Evolutionary conservation across 257 asterid species (phyloP), one percentile per base, ranked within the genome.

Genomic region (Datura wrightii): DNA sequence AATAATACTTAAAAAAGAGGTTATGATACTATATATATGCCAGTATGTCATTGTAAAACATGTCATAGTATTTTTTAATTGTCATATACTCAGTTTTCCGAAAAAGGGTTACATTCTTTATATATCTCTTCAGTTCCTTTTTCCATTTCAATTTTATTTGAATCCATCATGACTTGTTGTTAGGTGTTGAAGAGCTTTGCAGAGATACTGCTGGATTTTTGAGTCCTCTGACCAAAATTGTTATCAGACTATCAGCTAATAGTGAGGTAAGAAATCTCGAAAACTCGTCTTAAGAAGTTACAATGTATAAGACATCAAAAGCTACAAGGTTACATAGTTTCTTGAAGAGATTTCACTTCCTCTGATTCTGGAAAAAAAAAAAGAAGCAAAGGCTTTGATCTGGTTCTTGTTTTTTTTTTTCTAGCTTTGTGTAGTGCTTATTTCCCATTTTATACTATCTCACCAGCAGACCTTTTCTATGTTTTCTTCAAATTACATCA

Each of bases 181-280:
- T 72, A 72, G 80, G 59, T 24, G 42, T 11, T 19, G 41, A 72
- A 72, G 80, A 19, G 19, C 39, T 19, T 72, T 46, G 10, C 0
- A 1, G 6, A 72, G 19, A 19, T 6, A 11, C 41, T 74, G 2
- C 42, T 10, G 41, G n/a, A 46, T n/a, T 72, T n/a, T 10, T 70
- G 31, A 37, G 52, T 39, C 44, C 52, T 69, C 24, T 41, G 24
- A 16, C n/a, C 15, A 39, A 69, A 41, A 36, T 37, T 36, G 76
- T 3, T 16, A 15, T 69, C 31, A 16, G 34, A 18, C 6, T 18
- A 8, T 41, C 79, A 16, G 18, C 39, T 44, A n/a, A 71, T 36
- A 44, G 55, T n/a, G 56, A 71, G 79, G 79, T 44, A 71, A 2
- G 79, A 71, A 72, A 72, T 72, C 58, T 46, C 5, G 31, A 36